Percentiles rank a stretch among this genome's conserved stretches.
Evolutionary conservation across 495 filamentous ascomycete species (phyloP).

Genomic region (Neurospora sp.): DNA sequence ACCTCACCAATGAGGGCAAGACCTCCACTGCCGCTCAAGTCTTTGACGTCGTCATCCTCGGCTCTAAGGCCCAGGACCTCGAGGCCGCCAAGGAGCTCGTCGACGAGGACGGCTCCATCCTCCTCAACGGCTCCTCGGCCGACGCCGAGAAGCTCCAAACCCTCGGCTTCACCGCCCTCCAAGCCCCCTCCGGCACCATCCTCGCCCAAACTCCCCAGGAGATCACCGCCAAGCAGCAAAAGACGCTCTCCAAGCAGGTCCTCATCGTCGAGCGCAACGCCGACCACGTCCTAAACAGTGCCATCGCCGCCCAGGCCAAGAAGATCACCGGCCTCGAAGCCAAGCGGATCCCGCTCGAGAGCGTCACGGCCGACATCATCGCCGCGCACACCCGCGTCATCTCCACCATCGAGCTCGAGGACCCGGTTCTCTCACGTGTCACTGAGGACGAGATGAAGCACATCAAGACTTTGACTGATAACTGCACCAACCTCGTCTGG

Average conservation of each 20-base stretch:
- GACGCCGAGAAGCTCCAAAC: not conserved
- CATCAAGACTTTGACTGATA: slow-evolving; percentile 19
- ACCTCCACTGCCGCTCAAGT: not conserved
- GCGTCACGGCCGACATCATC: slow-evolving; percentile 1
- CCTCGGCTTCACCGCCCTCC: not conserved
- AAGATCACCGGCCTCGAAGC: not conserved
- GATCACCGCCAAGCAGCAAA: not conserved
- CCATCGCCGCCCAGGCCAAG: not conserved
- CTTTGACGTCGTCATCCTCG: not conserved
- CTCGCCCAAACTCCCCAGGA: not conserved
- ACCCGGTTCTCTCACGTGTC: not conserved
- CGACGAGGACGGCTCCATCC: not conserved
- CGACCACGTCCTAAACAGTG: not conserved
- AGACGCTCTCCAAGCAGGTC: not conserved
- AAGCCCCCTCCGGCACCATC: not conserved
- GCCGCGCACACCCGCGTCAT: slow-evolving; percentile 7
- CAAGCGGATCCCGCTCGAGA: not conserved
- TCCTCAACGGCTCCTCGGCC: not conserved
- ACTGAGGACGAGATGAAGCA: not conserved
- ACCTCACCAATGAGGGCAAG: not conserved
- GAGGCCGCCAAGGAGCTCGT: not conserved
- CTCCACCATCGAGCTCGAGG: not conserved
- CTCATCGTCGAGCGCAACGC: not conserved
- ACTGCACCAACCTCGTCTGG: slow-evolving; percentile 28
- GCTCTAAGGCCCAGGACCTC: not conserved